Evolutionary conservation across 108 stramenopile species (phyloP), one percentile per base, ranked within the genome.

Genomic region (Chaetoceros tenuissimus): DNA sequence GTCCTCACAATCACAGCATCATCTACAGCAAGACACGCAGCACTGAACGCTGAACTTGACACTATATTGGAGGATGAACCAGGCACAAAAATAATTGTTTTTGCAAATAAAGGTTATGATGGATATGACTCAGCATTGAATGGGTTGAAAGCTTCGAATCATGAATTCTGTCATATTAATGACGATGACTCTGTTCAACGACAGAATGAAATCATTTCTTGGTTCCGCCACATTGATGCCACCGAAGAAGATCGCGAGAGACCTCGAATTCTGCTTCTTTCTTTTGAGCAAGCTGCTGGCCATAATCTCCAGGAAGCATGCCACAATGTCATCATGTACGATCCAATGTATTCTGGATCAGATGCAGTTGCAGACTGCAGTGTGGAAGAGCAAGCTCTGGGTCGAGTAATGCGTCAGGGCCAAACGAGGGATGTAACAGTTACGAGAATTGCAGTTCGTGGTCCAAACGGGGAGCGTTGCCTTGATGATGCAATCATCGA

Each of bases 371-470:
- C 69, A 1, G 87, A 89, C 58, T 76, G 71, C 25, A 82, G 80
- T 55, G 75, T 73, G 19, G 87, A 89, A 63, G 49, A 80, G 44
- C 87, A 89, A 55, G 87, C 87, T 2, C 67, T 82, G 48, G 87
- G 87, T 28, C 59, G 87, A 46, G 87, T 89, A 7, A 72, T 68
- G 53, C 48, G 83, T 45, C 73, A 73, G 20, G 87, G 87, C 0
- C 87, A 89, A 61, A n/a, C n/a, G n/a, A 74, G 71, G 47, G 48
- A 50, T 0, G 60, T 73, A 45, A 81, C 85, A 0, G 56, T 69
- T 27, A 60, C 84, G 3, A 64, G 79, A 31, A 82, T 89, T 49
- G 71, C 67, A 45, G 68, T 84, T 24, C 47, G 62, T 44, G 86
- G 82, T 16, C 82, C 80, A 10, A 60, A 73, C 13, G 78, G 78